Conservation (phyloP, 352 stramenopile genomes). For the Plasmopara muralis region DNA sequence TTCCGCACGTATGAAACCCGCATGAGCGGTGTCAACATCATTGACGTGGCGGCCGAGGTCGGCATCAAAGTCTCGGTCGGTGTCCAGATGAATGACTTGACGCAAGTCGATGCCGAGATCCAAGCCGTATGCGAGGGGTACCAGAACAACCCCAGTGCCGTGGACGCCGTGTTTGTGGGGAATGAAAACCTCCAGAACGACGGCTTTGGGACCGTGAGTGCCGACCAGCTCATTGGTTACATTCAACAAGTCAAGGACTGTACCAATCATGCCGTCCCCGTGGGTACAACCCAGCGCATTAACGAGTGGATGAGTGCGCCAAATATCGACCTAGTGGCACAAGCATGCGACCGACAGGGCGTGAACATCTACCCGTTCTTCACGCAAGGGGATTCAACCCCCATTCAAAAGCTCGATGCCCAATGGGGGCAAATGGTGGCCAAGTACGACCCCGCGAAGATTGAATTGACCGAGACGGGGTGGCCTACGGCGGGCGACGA, state of each 20-base stretch:
- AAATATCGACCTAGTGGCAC: conserved; percentile 23
- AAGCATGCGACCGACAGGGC: conserved; percentile 10
- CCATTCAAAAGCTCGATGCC: conserved; percentile 45
- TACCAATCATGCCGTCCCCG: conserved; percentile 30
- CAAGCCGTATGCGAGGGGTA: conserved; percentile 50
- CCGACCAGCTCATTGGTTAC: conserved; percentile 36
- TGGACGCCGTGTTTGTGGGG: conserved; percentile 63
- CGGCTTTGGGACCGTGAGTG: conserved; percentile 33
- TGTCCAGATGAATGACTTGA: conserved; percentile 50
- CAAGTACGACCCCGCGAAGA: conserved; percentile 34
- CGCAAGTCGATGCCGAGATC: conserved; percentile 41
- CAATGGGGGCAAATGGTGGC: conserved; percentile 38
- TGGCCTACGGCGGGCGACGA: conserved; percentile 34
- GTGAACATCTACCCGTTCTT: conserved; percentile 52
- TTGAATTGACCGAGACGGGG: conserved; percentile 49
- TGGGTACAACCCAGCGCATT: conserved; percentile 65
- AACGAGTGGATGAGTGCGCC: conserved; percentile 46
- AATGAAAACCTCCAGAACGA: conserved; percentile 68
- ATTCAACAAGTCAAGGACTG: conserved; percentile 55
- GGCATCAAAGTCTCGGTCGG: conserved; percentile 54
- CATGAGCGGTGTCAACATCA: conserved; percentile 45
- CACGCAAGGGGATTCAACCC: conserved; percentile 14
- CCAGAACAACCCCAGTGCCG: conserved; percentile 19
- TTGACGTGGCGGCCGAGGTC: conserved; percentile 30
- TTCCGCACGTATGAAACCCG: conserved; percentile 67